These are phyloP conservation scores for Neurospora crassa DNA, from an alignment of 2,329 filamentous ascomycete genomes.

Conservation along the genomic window DNA sequence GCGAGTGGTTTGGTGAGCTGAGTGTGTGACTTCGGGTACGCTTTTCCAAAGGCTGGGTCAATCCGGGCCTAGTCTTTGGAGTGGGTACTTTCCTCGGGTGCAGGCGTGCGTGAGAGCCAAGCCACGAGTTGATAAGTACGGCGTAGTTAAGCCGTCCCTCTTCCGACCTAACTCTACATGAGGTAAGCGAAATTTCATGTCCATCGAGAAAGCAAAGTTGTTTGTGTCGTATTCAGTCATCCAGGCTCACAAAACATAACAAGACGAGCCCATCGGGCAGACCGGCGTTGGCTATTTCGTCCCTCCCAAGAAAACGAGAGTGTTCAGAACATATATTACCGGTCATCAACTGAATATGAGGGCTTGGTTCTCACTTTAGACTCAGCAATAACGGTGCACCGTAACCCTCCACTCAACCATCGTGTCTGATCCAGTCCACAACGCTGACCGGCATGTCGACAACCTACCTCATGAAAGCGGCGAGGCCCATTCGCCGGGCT, in stretches of 20 bases:
- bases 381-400: background rate
- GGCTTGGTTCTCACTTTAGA: background rate
- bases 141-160: background rate
- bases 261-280: background rate
- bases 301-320: background rate
- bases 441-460: conserved; percentile 22
- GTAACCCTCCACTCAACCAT: background rate
- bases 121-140: background rate
- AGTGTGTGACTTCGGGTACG: background rate
- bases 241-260: background rate
- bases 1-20: background rate
- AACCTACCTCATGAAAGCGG: conserved; percentile 19
- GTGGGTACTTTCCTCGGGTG: background rate
- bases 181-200: background rate
- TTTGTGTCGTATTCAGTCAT: background rate
- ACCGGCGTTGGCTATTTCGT: background rate
- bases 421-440: background rate
- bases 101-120: background rate
- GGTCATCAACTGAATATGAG: background rate
- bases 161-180: background rate
- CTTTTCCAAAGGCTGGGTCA: background rate
- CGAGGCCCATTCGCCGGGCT: conserved; percentile 20
- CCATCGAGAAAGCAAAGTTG: background rate
- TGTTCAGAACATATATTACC: background rate
- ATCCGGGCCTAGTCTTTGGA: background rate